These are phyloP conservation scores for Cyberlindnera suaveolens DNA, from an alignment of 805 yeast species.

Conservation along the genomic window DNA sequence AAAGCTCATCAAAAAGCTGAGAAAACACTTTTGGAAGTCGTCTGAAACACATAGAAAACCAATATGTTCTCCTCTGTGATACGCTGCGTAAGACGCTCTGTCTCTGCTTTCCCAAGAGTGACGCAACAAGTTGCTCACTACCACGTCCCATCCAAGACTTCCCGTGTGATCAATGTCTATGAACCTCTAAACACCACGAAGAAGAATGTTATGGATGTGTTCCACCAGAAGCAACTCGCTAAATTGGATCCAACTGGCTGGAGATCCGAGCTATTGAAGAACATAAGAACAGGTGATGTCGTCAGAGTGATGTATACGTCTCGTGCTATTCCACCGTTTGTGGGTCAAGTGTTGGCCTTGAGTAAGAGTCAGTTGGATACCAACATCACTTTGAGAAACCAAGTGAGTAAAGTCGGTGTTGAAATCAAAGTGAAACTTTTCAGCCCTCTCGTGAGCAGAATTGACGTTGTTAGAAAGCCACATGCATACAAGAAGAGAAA, in stretches of 20 bases:
- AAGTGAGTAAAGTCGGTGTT: conserved; percentile 75
- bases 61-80: background rate
- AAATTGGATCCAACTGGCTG: conserved; percentile 68
- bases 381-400: conserved; percentile 76
- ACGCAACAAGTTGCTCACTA: conserved; percentile 11
- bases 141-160: conserved; percentile 10
- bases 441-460: conserved; percentile 69
- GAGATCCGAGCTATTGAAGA: conserved; percentile 50
- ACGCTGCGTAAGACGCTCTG: background rate
- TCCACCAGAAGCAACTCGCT: conserved; percentile 31
- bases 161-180: conserved; percentile 17
- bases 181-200: conserved; percentile 13
- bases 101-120: background rate
- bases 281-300: conserved; percentile 73
- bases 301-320: conserved; percentile 64
- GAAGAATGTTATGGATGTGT: conserved; percentile 19
- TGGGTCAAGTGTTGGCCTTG: conserved; percentile 75
- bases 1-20: too few relatives aligned
- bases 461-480: conserved; percentile 77
- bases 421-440: conserved; percentile 77
- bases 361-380: conserved; percentile 69
- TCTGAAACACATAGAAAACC: background rate
- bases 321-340: conserved; percentile 52
- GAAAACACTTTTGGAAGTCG: too few relatives aligned
- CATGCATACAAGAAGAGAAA: conserved; percentile 65